These are phyloP conservation scores for Geranium rotundifolium DNA, from an alignment of 345 rosid species.

Conservation along the genomic window DNA sequence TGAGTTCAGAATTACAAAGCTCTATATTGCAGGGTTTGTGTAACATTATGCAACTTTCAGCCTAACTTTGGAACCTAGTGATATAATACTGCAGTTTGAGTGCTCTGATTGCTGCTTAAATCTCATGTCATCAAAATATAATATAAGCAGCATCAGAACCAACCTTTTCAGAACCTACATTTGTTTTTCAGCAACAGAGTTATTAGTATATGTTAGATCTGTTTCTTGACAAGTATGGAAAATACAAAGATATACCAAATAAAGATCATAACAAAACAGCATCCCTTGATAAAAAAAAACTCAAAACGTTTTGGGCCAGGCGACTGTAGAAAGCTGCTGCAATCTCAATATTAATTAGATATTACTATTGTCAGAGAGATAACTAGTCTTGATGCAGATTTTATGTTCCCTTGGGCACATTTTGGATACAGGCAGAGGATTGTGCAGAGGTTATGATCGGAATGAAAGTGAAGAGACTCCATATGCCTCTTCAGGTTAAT, in stretches of 20 bases:
- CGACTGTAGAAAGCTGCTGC: conserved; percentile 52
- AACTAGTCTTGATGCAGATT: not conserved
- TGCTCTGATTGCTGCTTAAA: no score
- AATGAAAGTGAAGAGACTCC: not conserved
- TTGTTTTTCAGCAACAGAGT: conserved; percentile 10
- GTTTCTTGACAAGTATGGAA: conserved; percentile 7
- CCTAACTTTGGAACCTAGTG: no score
- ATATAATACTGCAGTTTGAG: no score
- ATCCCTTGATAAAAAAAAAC: conserved; percentile 52
- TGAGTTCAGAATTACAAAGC: not conserved
- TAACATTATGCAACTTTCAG: no score
- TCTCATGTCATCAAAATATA: no score
- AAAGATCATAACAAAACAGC: conserved; percentile 6
- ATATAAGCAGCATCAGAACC: no score
- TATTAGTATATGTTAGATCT: not conserved
- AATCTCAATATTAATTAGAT: conserved; percentile 25
- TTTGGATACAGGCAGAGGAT: not conserved
- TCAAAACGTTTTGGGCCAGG: conserved; percentile 80
- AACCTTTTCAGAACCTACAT: conserved; percentile 31
- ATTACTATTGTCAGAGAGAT: not conserved
- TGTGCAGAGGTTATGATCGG: not conserved
- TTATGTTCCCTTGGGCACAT: no score
- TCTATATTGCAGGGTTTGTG: not conserved
- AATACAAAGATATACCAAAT: conserved; percentile 43
- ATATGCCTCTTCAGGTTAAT: not conserved